Base-by-base conservation (phyloP, 2,329 filamentous ascomycete species). In the Stemphylium lycopersici region DNA sequence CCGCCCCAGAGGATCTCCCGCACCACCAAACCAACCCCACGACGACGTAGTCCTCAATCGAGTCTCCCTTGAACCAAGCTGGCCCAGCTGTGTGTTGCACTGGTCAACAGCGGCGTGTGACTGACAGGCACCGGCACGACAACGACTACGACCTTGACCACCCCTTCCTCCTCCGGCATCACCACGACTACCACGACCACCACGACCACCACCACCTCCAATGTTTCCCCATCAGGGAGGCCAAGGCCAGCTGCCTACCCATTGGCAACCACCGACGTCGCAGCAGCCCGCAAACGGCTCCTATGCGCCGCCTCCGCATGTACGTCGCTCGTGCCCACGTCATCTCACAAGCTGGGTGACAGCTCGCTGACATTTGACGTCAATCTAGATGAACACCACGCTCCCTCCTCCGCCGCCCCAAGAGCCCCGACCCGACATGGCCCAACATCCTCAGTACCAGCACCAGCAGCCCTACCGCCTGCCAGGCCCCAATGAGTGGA, bases 401-500 rank as follows among this genome's bases (percentile, higher is more conserved):
- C 66, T 70, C 53, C 71, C 69, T 41, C 70, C 70, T 41, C 70
- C 70, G 15, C 69, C 69, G 36, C 67, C 71, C 24, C 68, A 69
- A 62, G 72, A 75, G 58, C 71, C 71, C 44, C 76, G 75, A 54
- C 69, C 78, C 53, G 74, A 77, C 63, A 80, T 80, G 78, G 74
- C 78, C 50, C 77, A 79, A 66, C 77, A 78, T 56, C 73, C 75
- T 42, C 74, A 73, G 49, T 75, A 78, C 54, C 62, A 77, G 57
- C 55, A 48, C 32, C 77, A 80, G 58, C 77, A 69, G 56, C 66
- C 62, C 24, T 80, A 80, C 63, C 78, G 77, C 47, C 70, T 79
- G 52, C 78, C 79, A 33, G 76, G 78, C 37, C 79, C 79, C 52
- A 74, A 76, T 54, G 74, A 77, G 75, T 80, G 76, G 80, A 79